Base-by-base conservation (phyloP, 306 rosid genomes). In the Lathyrus aphaca region DNA sequence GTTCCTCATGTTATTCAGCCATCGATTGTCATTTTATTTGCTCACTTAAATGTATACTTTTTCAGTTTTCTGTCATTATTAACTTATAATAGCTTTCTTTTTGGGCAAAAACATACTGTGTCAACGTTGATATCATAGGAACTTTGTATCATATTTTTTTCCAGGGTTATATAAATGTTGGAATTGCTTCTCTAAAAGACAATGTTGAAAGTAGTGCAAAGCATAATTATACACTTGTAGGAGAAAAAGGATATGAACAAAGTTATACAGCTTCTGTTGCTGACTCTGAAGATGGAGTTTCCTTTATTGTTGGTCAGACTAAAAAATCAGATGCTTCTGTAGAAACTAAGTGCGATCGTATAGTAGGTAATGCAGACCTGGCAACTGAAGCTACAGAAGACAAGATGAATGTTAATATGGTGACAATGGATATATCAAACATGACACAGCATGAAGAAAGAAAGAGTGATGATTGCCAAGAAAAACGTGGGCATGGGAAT, bases 101-200 rank as follows among this genome's bases (percentile, higher is more conserved):
- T 18, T 5, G 6, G 3, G 50, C 6, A 67, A 51, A 11, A 18
- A 16, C 44, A 66, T 49, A 32, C 42, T 37, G 10, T 37, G 3
- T 51, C 59, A 44, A 15, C 15, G 21, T 46, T 46, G 53, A 46
- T 46, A 46, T 15, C 53, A 46, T 8, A 2, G 53, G 53, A 46
- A 46, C 53, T n/a, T 15, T 46, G 53, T 46, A 5, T 14, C 53
- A 46, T 46, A 11, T 43, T 43, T 75, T 77, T 81, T 77, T 67
- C 73, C 98, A 94, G 98, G 98, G 97, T 69, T 94, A 85, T 77
- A 94, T 94, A 74, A 90, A 94, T 84, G 82, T 87, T 83, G 98
- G 98, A 65, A 88, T 94, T 82, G 97, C 97, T 66, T 75, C 88
- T 50, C 94, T 80, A 69, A 88, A 90, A 86, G 91, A 75, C 62